These are phyloP conservation scores for Prunus yedoensis DNA, from an alignment of 331 rosid species.

Conservation along the genomic window DNA sequence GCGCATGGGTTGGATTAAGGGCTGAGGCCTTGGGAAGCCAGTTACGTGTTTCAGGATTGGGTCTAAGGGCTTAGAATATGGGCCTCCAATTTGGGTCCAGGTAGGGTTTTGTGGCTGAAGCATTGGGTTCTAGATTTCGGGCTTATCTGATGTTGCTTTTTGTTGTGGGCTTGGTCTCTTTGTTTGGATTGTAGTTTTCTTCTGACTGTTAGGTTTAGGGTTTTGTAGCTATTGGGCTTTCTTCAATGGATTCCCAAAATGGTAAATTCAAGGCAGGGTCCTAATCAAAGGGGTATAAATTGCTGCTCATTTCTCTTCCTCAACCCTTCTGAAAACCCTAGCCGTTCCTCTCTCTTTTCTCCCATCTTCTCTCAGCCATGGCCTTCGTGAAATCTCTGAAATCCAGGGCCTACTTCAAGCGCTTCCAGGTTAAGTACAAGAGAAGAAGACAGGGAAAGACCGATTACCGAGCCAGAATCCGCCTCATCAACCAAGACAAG, in stretches of 20 bases:
- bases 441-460: constrained; percentile 84
- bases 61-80: no score
- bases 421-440: constrained; percentile 66
- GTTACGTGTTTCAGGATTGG: no score
- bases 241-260: neutral
- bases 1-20: no score
- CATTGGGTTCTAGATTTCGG: no score
- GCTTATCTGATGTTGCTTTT: no score
- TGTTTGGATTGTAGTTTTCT: no score
- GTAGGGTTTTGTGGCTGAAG: no score
- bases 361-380: constrained; percentile 7
- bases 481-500: constrained; percentile 86
- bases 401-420: constrained; percentile 57
- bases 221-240: neutral
- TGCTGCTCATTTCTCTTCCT: neutral
- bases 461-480: constrained; percentile 77
- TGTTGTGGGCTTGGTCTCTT: no score
- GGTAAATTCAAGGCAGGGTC: neutral
- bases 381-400: constrained; percentile 56
- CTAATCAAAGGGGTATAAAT: neutral
- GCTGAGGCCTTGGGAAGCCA: no score
- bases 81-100: no score
- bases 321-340: constrained; percentile 2
- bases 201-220: no score
- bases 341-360: neutral